These are phyloP conservation scores for Chaetomium cochliodes DNA, from an alignment of 495 filamentous ascomycete genomes.

Conservation along the genomic window DNA sequence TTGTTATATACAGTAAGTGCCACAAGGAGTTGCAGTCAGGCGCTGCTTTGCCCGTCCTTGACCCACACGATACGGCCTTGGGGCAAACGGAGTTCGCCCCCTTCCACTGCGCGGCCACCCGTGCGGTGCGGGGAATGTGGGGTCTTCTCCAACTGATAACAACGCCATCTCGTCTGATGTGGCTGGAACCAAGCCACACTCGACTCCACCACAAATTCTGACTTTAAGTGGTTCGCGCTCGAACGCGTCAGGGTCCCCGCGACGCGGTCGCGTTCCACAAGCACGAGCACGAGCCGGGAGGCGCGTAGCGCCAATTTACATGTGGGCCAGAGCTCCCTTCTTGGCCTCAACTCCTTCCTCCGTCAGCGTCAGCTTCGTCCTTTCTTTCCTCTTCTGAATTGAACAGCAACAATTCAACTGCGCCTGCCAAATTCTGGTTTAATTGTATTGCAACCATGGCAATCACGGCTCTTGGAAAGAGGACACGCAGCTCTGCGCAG, in stretches of 20 bases:
- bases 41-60: slow-evolving; percentile 9
- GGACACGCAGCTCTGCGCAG: slow-evolving; percentile 54
- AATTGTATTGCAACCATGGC: slow-evolving; percentile 48
- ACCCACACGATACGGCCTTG: neutral
- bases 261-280: slow-evolving; percentile 32
- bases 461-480: slow-evolving; percentile 69
- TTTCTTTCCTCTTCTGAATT: slow-evolving; percentile 28
- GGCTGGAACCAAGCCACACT: neutral
- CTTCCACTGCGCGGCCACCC: slow-evolving; percentile 34
- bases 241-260: slow-evolving; percentile 23
- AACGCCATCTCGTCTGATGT: too few relatives aligned
- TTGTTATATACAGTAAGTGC: neutral
- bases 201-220: neutral
- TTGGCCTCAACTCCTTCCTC: neutral
- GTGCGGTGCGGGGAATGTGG: slow-evolving; percentile 17
- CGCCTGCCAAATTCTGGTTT: slow-evolving; percentile 13
- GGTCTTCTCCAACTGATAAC: slow-evolving; percentile 9
- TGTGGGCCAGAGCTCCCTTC: slow-evolving; percentile 22
- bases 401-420: slow-evolving; percentile 28
- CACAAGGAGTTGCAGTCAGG: slow-evolving; percentile 15
- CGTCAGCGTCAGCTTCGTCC: slow-evolving; percentile 28
- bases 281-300: slow-evolving; percentile 15
- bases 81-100: slow-evolving; percentile 43
- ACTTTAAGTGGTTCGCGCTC: slow-evolving; percentile 34
- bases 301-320: slow-evolving; percentile 22